phyloP scores from a whole-genome alignment of 1,139 yeast genomes.

The Blastobotrys capitulatus region DNA sequence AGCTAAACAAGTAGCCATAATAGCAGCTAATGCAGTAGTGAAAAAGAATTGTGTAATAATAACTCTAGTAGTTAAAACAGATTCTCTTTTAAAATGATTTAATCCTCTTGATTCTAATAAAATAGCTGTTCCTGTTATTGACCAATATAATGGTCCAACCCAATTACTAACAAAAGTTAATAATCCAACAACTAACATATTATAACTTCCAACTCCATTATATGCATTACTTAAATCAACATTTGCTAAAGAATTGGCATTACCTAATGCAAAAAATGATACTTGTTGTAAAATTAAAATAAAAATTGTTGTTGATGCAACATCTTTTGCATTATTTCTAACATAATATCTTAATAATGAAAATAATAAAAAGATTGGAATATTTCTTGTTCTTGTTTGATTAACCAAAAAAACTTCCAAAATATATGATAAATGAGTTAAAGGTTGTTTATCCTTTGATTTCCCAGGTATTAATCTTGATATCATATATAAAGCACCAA shows the following conservation, averaged over 20 bases:
- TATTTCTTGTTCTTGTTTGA: constrained; percentile 62
- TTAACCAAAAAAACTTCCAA: constrained; percentile 55
- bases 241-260: constrained; percentile 87
- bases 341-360: constrained; percentile 28
- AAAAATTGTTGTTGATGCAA: constrained; percentile 25
- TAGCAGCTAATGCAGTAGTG: constrained; percentile 48
- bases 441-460: constrained; percentile 20
- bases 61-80: constrained; percentile 29
- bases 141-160: constrained; percentile 83
- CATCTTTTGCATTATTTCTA: constrained; percentile 18
- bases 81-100: constrained; percentile 11
- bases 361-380: constrained; percentile 62
- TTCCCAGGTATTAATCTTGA: constrained; percentile 19
- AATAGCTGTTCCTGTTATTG: constrained; percentile 48
- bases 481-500: constrained; percentile 26
- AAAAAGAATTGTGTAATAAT: constrained; percentile 46
- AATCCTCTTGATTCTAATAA: constrained; percentile 36
- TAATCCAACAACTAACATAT: constrained; percentile 66
- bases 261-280: constrained; percentile 82
- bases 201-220: constrained; percentile 72
- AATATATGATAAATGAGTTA: constrained; percentile 43
- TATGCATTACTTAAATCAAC: constrained; percentile 88
- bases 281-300: constrained; percentile 54
- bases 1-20: constrained; percentile 64
- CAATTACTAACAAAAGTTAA: constrained; percentile 79